phyloP scores from a whole-genome alignment of 352 stramenopile species.

The Pythium utonaiense region DNA sequence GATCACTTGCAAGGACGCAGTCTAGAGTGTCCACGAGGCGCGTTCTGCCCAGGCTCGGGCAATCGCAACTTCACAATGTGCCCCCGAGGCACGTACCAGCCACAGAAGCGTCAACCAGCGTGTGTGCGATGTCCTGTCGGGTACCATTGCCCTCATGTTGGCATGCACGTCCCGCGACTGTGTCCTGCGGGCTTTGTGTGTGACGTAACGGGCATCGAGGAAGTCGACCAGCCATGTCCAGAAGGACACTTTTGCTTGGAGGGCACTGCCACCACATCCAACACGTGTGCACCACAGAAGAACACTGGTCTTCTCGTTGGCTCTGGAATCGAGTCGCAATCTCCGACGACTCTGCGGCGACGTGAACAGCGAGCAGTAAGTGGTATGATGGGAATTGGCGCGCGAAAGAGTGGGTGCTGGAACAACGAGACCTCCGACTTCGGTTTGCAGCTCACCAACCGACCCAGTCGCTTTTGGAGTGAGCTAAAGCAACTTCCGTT shows the following conservation, averaged over 20 bases:
- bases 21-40: constrained; percentile 63
- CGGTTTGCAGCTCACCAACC: constrained; percentile 87
- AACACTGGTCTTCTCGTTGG: constrained; percentile 40
- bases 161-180: constrained; percentile 91
- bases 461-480: constrained; percentile 91
- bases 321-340: constrained; percentile 32
- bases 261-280: constrained; percentile 92
- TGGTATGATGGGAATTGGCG: constrained; percentile 42
- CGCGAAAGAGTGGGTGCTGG: constrained; percentile 88
- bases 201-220: constrained; percentile 91
- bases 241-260: constrained; percentile 94
- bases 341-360: constrained; percentile 39
- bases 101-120: constrained; percentile 53
- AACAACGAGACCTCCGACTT: constrained; percentile 95
- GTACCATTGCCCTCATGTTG: constrained; percentile 92
- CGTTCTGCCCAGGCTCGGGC: constrained; percentile 70
- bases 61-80: constrained; percentile 95
- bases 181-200: constrained; percentile 95
- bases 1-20: constrained; percentile 38
- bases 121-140: constrained; percentile 94
- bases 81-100: constrained; percentile 92
- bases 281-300: constrained; percentile 65
- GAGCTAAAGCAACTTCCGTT: constrained; percentile 91
- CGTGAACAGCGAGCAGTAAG: constrained; percentile 17
- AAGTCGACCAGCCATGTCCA: constrained; percentile 92